Evolutionary conservation across 2,329 filamentous ascomycete genomes (phyloP), one percentile per base, ranked within the genome.

Genomic region (Colletotrichum sp.): DNA sequence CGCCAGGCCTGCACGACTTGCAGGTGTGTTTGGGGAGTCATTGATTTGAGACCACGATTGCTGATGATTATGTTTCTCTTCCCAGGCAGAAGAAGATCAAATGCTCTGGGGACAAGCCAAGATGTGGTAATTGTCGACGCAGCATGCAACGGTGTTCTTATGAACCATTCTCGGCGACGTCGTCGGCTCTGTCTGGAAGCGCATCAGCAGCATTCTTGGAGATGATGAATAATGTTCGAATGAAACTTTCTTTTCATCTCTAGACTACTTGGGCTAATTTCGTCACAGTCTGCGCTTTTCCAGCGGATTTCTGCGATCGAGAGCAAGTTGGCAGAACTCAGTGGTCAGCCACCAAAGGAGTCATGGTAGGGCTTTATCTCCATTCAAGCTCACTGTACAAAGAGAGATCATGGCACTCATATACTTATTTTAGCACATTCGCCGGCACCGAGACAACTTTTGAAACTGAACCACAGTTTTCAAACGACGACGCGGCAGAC

Each of bases 221-320:
- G 43, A 52, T 52, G 43, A 52, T 52, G 43, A 52, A 52, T 12
- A 52, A 21, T 52, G 43, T 52, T 52, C 1, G 43, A 21, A 52
- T 52, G n/a, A 52, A 13, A 13, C 8, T 0, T 21, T 21, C n/a
- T n/a, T 2, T 52, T 0, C 0, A 8, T 52, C 43, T 21, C 1
- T 6, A 1, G 18, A 5, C 6, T 52, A 21, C n/a, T 12, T 52
- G 6, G n/a, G 3, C 43, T 52, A 21, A 52, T 5, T 0, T 3
- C 10, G 6, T 21, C 3, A 21, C n/a, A 52, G 43, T 52, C 43
- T 21, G 43, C n/a, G 43, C 43, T 52, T 52, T 52, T 52, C 43
- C 43, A 52, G 9, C 43, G 43, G 3, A 52, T 52, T 13, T 21
- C 43, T 21, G 43, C 43, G n/a, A 52, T 52, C 18, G 43, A 52